Percentiles rank a stretch among this genome's conserved stretches.
These are phyloP conservation scores for Pleurotus ostreatus DNA, from an alignment of 768 basidiomycete genomes.

Conservation along the genomic window DNA sequence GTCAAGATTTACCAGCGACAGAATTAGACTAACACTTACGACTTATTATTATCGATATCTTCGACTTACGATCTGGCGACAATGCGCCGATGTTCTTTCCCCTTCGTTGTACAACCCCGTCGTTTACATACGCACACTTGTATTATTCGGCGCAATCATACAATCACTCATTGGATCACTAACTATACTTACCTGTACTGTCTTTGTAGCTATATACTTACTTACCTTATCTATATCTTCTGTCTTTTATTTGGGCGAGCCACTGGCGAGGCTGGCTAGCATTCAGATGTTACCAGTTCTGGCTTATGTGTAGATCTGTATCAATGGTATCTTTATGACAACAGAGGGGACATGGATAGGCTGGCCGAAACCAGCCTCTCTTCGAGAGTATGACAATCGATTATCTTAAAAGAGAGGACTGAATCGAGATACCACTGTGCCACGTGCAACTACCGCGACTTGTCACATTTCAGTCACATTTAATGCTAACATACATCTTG, in stretches of 20 bases:
- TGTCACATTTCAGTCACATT: background rate
- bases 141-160: background rate
- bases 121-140: background rate
- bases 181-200: slow-evolving; percentile 4
- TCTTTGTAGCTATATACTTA: slow-evolving; percentile 7
- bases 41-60: background rate
- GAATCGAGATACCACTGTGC: too few relatives aligned
- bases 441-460: background rate
- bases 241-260: background rate
- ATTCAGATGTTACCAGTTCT: too few relatives aligned
- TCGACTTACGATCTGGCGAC: background rate
- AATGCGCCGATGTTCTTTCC: background rate
- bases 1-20: slow-evolving; percentile 65
- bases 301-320: too few relatives aligned
- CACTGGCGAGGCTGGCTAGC: background rate
- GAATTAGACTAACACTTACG: slow-evolving; percentile 11
- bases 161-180: background rate
- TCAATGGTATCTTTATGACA: too few relatives aligned
- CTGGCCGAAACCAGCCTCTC: too few relatives aligned
- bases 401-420: too few relatives aligned
- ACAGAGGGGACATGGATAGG: too few relatives aligned
- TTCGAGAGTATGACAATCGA: too few relatives aligned
- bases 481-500: too few relatives aligned
- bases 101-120: background rate
- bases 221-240: background rate